Percentiles rank a stretch among this genome's conserved stretches.
Evolutionary conservation across 176 grass and related monocot genomes (phyloP).

Genomic region (Bonia amplexicaulis): DNA sequence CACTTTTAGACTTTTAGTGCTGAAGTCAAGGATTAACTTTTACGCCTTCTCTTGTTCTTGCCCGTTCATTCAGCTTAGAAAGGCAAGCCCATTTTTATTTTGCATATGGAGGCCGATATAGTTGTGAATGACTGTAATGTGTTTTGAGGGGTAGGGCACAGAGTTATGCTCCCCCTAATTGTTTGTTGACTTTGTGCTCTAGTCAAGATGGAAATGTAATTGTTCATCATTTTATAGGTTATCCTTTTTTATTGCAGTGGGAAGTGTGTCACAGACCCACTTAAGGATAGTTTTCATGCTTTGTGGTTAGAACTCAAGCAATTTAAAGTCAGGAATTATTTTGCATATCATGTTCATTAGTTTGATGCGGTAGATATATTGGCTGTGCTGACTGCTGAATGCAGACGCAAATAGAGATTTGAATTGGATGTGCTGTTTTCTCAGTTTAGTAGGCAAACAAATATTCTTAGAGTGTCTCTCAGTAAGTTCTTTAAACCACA

Average conservation of each 20-base stretch:
- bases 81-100: not conserved
- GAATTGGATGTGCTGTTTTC: not conserved
- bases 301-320: not conserved
- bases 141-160: not conserved
- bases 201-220: not conserved
- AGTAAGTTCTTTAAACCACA: not conserved
- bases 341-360: not conserved
- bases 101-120: not conserved
- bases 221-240: not conserved
- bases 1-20: not conserved
- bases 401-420: not conserved
- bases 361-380: not conserved
- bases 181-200: not conserved
- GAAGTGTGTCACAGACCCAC: not conserved
- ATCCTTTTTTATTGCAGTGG: not conserved
- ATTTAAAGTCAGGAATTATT: not conserved
- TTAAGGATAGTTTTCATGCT: not conserved
- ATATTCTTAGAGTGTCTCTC: slow-evolving; percentile 5
- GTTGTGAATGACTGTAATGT: not conserved
- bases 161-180: not conserved
- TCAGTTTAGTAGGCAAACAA: not conserved
- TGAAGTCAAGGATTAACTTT: not conserved
- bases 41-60: not conserved
- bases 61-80: not conserved
- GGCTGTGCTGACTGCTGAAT: not conserved